Evolutionary conservation across 2,329 filamentous ascomycete genomes (phyloP).

Genomic region (Stemphylium lycopersici): DNA sequence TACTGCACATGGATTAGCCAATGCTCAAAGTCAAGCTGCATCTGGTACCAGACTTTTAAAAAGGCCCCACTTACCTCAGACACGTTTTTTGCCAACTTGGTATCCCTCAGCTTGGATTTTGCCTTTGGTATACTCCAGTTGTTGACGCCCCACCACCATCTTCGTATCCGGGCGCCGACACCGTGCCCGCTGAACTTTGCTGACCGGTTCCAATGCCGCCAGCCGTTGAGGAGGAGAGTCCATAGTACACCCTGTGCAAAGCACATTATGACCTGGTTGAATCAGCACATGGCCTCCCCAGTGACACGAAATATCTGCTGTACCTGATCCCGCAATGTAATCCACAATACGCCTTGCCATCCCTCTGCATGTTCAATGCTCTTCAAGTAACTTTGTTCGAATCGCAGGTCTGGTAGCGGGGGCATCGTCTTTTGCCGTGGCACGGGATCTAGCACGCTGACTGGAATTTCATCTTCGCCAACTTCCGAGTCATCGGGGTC

Average conservation of each 20-base stretch:
- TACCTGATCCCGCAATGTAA: slow-evolving; percentile 90
- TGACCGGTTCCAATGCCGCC: slow-evolving; percentile 86
- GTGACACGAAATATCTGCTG: slow-evolving; percentile 3
- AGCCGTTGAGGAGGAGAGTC: slow-evolving; percentile 82
- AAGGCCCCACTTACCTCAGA: slow-evolving; percentile 46
- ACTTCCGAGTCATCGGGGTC: slow-evolving; percentile 55
- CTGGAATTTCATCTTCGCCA: slow-evolving; percentile 71
- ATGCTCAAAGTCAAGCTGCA: background rate
- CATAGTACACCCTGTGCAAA: slow-evolving; percentile 88
- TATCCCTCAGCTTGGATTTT: slow-evolving; percentile 30
- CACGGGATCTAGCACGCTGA: slow-evolving; percentile 65
- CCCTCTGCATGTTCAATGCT: slow-evolving; percentile 81
- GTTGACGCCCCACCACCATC: slow-evolving; percentile 97
- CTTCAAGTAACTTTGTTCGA: slow-evolving; percentile 96
- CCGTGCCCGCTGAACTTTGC: slow-evolving; percentile 77
- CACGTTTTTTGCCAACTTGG: slow-evolving; percentile 42
- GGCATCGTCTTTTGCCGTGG: slow-evolving; percentile 69
- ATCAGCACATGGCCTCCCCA: background rate
- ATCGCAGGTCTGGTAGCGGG: slow-evolving; percentile 79
- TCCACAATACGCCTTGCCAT: slow-evolving; percentile 79
- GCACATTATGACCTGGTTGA: slow-evolving; percentile 75
- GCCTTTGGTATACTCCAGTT: slow-evolving; percentile 68
- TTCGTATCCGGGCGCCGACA: slow-evolving; percentile 75
- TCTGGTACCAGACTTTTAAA: slow-evolving; percentile 34
- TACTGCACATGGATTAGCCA: slow-evolving; percentile 31